Percentiles rank a stretch among this genome's conserved stretches.
phyloP scores from a whole-genome alignment of 2,329 filamentous ascomycete genomes.

The Talaromyces sp. region DNA sequence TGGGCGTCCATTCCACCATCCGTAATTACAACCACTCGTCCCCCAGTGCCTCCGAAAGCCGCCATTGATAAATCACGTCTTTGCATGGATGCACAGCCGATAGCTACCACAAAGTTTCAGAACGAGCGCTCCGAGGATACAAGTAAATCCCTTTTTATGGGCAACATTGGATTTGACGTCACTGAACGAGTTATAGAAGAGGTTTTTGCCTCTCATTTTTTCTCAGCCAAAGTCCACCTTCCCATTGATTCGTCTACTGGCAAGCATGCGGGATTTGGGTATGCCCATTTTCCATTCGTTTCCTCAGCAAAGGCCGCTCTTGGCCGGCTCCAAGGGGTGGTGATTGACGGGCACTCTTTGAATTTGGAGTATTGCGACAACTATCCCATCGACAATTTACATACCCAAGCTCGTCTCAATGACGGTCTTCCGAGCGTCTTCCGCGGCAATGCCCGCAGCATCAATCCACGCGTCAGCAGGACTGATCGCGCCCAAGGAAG shows the following conservation, averaged over 20 bases:
- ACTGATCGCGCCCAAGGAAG: neutral
- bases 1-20: neutral
- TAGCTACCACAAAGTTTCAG: neutral
- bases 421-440: constrained; percentile 12
- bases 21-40: neutral
- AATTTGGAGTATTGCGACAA: constrained; percentile 39
- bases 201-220: constrained; percentile 38
- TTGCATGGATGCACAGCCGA: neutral
- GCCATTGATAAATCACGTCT: neutral
- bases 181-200: constrained; percentile 34
- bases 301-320: constrained; percentile 36
- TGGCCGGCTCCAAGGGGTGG: constrained; percentile 33
- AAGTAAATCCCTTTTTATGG: constrained; percentile 32
- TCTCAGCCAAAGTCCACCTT: constrained; percentile 35
- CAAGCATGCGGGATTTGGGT: constrained; percentile 41
- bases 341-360: constrained; percentile 39
- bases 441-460: constrained; percentile 11
- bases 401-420: neutral
- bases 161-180: constrained; percentile 40
- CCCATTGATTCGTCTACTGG: constrained; percentile 32
- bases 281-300: constrained; percentile 35
- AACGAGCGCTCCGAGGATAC: neutral
- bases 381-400: constrained; percentile 23
- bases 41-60: constrained; percentile 2
- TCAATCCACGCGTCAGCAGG: neutral